Evolutionary conservation across 495 filamentous ascomycete species (phyloP).

Genomic region (Pseudotulostoma volvatum): DNA sequence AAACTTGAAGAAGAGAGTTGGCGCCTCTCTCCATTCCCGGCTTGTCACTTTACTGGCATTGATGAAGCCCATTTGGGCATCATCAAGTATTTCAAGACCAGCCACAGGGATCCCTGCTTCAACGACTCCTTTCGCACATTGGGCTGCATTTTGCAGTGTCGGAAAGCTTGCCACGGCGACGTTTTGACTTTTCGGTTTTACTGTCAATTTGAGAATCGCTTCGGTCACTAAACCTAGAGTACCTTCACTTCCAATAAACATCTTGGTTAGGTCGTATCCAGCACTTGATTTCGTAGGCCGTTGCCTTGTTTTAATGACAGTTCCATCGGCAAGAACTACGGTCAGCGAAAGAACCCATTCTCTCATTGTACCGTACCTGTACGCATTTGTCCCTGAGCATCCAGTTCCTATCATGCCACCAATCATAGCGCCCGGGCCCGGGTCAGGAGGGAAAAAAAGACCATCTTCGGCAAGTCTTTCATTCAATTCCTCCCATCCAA

Average conservation of each 20-base stretch:
- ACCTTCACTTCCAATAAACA: constrained; percentile 49
- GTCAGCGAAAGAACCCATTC: constrained; percentile 52
- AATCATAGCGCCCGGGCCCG: constrained; percentile 51
- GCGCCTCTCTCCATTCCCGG: constrained; percentile 41
- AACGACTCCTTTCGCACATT: constrained; percentile 43
- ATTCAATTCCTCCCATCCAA: constrained; percentile 49
- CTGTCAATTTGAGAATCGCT: constrained; percentile 44
- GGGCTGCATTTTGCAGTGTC: constrained; percentile 38
- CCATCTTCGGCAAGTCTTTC: constrained; percentile 37
- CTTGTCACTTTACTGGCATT: constrained; percentile 39
- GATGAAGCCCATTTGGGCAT: constrained; percentile 50
- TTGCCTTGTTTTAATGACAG: constrained; percentile 47
- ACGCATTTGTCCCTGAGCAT: constrained; percentile 51
- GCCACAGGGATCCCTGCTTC: constrained; percentile 46
- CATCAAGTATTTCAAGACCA: constrained; percentile 47
- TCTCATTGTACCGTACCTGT: constrained; percentile 52
- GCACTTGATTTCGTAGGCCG: constrained; percentile 49
- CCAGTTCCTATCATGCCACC: constrained; percentile 54
- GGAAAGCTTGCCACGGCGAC: constrained; percentile 48
- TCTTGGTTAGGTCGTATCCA: constrained; percentile 46
- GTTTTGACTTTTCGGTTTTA: constrained; percentile 42
- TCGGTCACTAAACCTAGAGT: constrained; percentile 51
- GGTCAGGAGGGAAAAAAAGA: constrained; percentile 52
- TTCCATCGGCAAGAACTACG: constrained; percentile 49
- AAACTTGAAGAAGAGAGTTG: constrained; percentile 53